Evolutionary conservation across 495 filamentous ascomycete species (phyloP).

Genomic region (Annulohypoxylon bovei): DNA sequence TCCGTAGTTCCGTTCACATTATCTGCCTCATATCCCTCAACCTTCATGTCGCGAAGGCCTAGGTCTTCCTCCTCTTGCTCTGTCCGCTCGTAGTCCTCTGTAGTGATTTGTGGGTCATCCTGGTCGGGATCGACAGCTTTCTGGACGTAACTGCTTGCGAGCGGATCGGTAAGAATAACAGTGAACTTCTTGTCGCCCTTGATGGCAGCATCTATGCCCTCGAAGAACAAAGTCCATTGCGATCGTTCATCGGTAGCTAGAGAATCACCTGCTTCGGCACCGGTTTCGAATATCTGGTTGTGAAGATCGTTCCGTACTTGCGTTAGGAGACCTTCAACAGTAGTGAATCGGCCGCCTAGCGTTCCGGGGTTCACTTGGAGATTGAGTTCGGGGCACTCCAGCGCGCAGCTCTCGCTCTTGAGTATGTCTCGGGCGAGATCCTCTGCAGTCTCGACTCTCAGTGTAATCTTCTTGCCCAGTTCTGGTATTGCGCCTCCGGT

Average conservation of each 20-base stretch:
- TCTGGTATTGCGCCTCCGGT: conserved; percentile 92
- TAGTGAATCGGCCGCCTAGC: conserved; percentile 96
- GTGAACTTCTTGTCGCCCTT: conserved; percentile 83
- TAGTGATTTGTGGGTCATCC: conserved; percentile 79
- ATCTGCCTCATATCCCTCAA: conserved; percentile 80
- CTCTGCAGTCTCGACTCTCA: conserved; percentile 74
- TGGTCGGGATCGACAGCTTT: conserved; percentile 75
- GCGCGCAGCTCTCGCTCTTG: conserved; percentile 90
- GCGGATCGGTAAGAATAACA: conserved; percentile 85
- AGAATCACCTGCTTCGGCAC: conserved; percentile 73
- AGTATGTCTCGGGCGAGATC: conserved; percentile 93
- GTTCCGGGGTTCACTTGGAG: conserved; percentile 89
- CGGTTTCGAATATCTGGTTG: conserved; percentile 83
- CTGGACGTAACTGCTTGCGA: conserved; percentile 94
- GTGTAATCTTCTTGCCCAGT: conserved; percentile 82
- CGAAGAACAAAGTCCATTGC: conserved; percentile 86
- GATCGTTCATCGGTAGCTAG: conserved; percentile 67
- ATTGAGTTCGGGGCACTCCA: conserved; percentile 85
- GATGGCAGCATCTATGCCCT: conserved; percentile 77
- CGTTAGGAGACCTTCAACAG: conserved; percentile 92
- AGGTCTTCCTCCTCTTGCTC: conserved; percentile 92
- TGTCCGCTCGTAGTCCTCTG: conserved; percentile 87
- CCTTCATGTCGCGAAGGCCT: conserved; percentile 91
- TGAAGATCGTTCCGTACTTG: conserved; percentile 90
- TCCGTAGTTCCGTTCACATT: conserved; percentile 25